Evolutionary conservation across 2,329 filamentous ascomycete species (phyloP).

Genomic region (Trichoderma polysporum): DNA sequence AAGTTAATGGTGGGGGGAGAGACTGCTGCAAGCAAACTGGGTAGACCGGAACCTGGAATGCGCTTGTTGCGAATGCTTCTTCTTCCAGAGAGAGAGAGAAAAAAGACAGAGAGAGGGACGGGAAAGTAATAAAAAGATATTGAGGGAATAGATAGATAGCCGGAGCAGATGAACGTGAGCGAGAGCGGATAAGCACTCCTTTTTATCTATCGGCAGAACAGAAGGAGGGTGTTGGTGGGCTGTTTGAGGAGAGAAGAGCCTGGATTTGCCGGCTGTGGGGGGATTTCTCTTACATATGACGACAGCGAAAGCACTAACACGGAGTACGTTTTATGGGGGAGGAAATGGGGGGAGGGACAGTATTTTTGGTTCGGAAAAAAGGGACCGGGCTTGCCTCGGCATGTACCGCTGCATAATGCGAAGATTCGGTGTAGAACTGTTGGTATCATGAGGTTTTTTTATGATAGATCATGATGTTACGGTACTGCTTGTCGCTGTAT

Average conservation of each 20-base stretch:
- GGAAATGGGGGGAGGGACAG: not conserved
- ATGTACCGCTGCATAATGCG: not conserved
- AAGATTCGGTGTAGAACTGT: not conserved
- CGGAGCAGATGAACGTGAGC: not conserved
- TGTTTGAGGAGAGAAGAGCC: not conserved
- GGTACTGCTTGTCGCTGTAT: not conserved
- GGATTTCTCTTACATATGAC: not conserved
- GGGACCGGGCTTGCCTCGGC: conserved; percentile 16
- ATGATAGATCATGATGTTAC: too few relatives aligned
- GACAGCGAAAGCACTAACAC: not conserved
- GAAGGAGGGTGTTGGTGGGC: not conserved
- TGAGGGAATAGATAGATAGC: not conserved
- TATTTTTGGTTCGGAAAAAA: conserved; percentile 1
- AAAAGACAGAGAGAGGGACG: not conserved
- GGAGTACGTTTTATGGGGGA: not conserved
- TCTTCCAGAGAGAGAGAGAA: not conserved
- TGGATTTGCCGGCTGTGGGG: not conserved
- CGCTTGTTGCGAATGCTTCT: not conserved
- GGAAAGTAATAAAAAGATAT: not conserved
- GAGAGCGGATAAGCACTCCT: not conserved
- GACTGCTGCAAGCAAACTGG: not conserved
- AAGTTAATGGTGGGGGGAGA: not conserved
- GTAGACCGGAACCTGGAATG: not conserved
- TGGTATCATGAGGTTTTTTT: not conserved
- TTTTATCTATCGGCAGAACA: conserved; percentile 1